Evolutionary conservation across 352 stramenopile genomes (phyloP), one percentile per base, ranked within the genome.

Genomic region (Heterotrichella gracilis): DNA sequence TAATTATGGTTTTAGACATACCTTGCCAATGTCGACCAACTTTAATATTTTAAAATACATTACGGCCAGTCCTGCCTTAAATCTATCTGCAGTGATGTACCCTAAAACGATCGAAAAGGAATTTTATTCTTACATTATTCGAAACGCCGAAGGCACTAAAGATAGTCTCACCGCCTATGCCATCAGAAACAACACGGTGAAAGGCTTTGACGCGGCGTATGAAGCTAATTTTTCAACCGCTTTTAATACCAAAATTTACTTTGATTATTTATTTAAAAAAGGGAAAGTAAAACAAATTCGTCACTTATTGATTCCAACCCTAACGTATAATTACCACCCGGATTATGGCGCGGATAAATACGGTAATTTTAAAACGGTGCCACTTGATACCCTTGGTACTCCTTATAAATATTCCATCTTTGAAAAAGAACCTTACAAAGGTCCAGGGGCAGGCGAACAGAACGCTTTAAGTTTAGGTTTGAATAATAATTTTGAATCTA

Each of bases 1-100:
- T 9, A 53, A 53, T 17, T 53, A 53, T 53, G 32, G 32, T 17
- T 9, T 53, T 17, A 53, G n/a, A 53, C 32, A 53, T n/a, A 17
- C 32, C n/a, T 17, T 53, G 9, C 32, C 32, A 9, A 53, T 53
- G 9, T 53, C 32, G n/a, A 53, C 32, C 32, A 53, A 53, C 32
- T 53, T 53, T 53, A 53, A 53, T n/a, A n/a, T 53, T 53, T n/a
- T 53, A 9, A 53, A 53, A n/a, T 53, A 53, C 32, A 53, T 53
- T n/a, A 53, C 32, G n/a, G 32, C n/a, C 9, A 53, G 9, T 9
- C 32, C 32, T 17, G 32, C 9, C 9, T 53, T 53, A 53, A 53
- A 53, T 53, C 9, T 53, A 17, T 53, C 32, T 9, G 32, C 32
- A 53, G 9, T 53, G 9, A 53, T 53, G 32, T 53, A 53, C 32